Evolutionary conservation across 176 grass and related monocot genomes (phyloP), one percentile per base, ranked within the genome.

Genomic region (Ampelocalamus luodianensis): DNA sequence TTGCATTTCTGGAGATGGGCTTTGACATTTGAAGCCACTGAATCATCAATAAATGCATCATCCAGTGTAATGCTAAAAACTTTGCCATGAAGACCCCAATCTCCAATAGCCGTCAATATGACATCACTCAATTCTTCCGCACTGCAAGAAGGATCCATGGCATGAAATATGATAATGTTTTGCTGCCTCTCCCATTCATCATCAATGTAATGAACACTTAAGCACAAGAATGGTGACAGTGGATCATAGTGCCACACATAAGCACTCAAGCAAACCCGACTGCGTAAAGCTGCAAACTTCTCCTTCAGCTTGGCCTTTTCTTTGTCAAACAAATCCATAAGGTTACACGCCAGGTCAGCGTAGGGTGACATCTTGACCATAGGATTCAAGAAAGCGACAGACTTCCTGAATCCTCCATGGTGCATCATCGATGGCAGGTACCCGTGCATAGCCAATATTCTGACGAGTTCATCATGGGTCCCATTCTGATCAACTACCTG

Each of bases 181-280:
- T 76, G 9, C n/a, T 54, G 39, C 29, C 74, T 76, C 24, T 81
- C 42, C 77, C 82, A 81, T 63, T 85, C 42, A 50, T 53, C 43
- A 63, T 85, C 34, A 26, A 85, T 85, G 32, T 75, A 89, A 20
- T 80, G 76, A 89, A 85, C 39, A 62, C 29, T 85, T n/a, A 76
- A 51, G 77, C 77, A 89, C 6, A 89, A 34, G 36, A 81, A 85
- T 3, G 63, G 5, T 24, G 15, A 29, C 1, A 17, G 17, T 50
- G 72, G 32, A 81, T 89, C 63, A 20, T 81, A 70, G 53, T 81
- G 70, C 70, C 82, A 89, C 62, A 89, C 26, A 76, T 43, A 34
- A 32, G 34, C 70, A 89, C 53, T 80, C 77, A 85, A 85, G 63
- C 51, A 89, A 69, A 85, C 71, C 37, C 23, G 51, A 54, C 68